Conservation (phyloP, 2,329 filamentous ascomycete genomes). For the Fusarium phyllophilum region DNA sequence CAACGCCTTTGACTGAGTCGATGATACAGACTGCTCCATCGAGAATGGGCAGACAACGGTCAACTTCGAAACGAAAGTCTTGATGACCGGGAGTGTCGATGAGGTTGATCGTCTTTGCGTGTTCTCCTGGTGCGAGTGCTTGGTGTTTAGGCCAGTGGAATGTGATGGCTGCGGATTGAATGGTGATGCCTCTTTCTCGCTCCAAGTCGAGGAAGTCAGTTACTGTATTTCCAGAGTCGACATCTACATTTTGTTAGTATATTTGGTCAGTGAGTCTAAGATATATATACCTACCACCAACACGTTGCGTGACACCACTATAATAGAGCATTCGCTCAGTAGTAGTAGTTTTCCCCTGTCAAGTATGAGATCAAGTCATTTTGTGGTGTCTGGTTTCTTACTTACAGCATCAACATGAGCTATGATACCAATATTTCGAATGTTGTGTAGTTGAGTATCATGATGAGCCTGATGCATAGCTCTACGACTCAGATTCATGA, state of each 20-base stretch:
- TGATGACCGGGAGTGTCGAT: conserved; percentile 96
- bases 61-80: conserved; percentile 96
- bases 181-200: conserved; percentile 91
- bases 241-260: conserved; percentile 64
- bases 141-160: conserved; percentile 85
- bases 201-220: conserved; percentile 97
- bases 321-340: conserved; percentile 99
- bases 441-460: conserved; percentile 58
- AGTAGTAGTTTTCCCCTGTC: conserved; percentile 91
- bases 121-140: conserved; percentile 51
- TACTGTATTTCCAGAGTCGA: conserved; percentile 95
- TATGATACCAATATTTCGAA: conserved; percentile 97
- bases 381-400: not conserved
- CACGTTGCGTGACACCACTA: conserved; percentile 85
- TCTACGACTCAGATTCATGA: conserved; percentile 23
- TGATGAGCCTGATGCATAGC: conserved; percentile 36
- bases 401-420: conserved; percentile 92
- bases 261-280: not conserved
- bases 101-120: conserved; percentile 80
- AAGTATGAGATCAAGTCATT: conserved; percentile 3
- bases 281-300: conserved; percentile 67
- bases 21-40: conserved; percentile 94
- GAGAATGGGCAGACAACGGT: conserved; percentile 86
- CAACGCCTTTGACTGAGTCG: conserved; percentile 91
- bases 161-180: conserved; percentile 95